Evolutionary conservation across 306 rosid genomes (phyloP).

Genomic region (Dalbergia cochinchinensis): DNA sequence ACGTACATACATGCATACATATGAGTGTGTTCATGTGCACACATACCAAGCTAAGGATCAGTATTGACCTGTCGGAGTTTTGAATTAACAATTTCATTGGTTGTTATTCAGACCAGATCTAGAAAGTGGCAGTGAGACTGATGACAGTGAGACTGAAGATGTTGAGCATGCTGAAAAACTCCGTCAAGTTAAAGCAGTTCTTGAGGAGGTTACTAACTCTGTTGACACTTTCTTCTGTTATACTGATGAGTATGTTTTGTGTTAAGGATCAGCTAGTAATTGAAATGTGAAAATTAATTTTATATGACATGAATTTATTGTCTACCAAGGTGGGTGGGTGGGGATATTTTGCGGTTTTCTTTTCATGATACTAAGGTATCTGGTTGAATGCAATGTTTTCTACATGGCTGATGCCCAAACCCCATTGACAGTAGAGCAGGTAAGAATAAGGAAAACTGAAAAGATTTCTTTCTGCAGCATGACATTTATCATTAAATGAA

Average conservation of each 20-base stretch:
- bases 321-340: neutral
- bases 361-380: constrained; percentile 4
- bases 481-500: constrained; percentile 18
- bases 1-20: too few relatives aligned
- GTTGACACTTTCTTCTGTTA: constrained; percentile 41
- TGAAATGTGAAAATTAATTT: constrained; percentile 34
- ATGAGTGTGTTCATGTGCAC: neutral
- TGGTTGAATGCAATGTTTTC: constrained; percentile 18
- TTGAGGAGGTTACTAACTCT: constrained; percentile 82
- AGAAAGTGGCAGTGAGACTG: constrained; percentile 93
- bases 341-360: neutral
- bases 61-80: neutral
- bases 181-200: constrained; percentile 99
- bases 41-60: too few relatives aligned
- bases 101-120: constrained; percentile 73
- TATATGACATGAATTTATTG: neutral
- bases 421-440: neutral
- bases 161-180: constrained; percentile 98
- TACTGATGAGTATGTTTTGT: constrained; percentile 34
- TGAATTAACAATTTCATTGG: constrained; percentile 35
- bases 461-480: constrained; percentile 29
- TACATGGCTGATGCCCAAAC: constrained; percentile 5
- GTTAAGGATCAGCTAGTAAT: constrained; percentile 15
- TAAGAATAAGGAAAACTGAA: constrained; percentile 3
- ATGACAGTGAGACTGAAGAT: constrained; percentile 92